These are phyloP conservation scores for Serendipita sp. DNA, from an alignment of 768 basidiomycete genomes.

Conservation along the genomic window DNA sequence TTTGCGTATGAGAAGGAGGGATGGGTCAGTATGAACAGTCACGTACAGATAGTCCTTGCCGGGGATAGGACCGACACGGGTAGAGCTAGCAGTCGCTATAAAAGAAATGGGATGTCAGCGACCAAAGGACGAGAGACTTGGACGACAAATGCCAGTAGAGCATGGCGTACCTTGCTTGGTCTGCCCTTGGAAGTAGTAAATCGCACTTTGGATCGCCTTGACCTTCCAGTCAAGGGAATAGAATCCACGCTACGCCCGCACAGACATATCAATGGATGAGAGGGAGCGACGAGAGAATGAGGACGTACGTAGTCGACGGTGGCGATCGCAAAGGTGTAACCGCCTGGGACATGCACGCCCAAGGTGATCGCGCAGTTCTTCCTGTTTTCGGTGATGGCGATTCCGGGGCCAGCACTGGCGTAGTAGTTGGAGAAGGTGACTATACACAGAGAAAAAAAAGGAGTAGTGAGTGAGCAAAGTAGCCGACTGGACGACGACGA, in stretches of 20 bases:
- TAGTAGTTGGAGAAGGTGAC: constrained; percentile 3
- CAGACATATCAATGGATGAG: no score
- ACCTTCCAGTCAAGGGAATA: not conserved
- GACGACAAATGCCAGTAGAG: no score
- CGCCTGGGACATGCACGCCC: not conserved
- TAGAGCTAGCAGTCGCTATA: not conserved
- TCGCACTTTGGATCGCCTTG: not conserved
- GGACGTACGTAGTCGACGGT: constrained; percentile 6
- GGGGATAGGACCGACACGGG: not conserved
- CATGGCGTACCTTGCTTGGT: not conserved
- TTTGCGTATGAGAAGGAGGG: no score
- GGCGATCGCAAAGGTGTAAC: not conserved
- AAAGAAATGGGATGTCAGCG: no score
- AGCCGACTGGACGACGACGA: not conserved
- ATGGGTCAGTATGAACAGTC: no score
- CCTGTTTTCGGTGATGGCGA: not conserved
- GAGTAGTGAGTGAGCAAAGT: not conserved
- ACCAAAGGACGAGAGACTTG: no score
- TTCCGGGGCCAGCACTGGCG: not conserved
- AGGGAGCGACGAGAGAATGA: no score
- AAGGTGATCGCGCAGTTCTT: not conserved
- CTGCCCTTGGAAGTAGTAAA: not conserved
- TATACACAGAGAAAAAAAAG: no score
- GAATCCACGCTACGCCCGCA: not conserved
- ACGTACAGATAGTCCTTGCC: not conserved